phyloP scores from a whole-genome alignment of 495 filamentous ascomycete genomes.

The Xylaria scruposa region DNA sequence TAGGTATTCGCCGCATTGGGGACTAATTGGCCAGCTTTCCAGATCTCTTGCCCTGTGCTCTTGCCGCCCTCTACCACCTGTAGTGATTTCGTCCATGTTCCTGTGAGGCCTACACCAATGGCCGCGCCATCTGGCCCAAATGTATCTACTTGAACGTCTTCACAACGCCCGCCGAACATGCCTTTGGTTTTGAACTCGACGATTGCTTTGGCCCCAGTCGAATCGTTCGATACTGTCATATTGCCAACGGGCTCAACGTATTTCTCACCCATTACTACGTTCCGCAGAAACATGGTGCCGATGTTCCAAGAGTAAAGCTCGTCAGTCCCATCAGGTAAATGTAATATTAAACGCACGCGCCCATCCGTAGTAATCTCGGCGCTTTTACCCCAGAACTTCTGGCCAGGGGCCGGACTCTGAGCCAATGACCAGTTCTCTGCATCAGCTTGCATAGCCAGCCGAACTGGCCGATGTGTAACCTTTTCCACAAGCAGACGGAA shows the following conservation, averaged over 20 bases:
- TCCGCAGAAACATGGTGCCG: slow-evolving; percentile 88
- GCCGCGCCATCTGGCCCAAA: slow-evolving; percentile 68
- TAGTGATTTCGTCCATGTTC: slow-evolving; percentile 84
- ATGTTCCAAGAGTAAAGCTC: slow-evolving; percentile 85
- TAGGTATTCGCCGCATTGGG: slow-evolving; percentile 78
- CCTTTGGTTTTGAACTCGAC: slow-evolving; percentile 90
- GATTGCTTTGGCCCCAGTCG: slow-evolving; percentile 76
- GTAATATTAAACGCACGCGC: slow-evolving; percentile 73
- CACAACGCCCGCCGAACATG: slow-evolving; percentile 94
- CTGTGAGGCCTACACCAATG: slow-evolving; percentile 67
- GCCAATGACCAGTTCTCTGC: slow-evolving; percentile 80
- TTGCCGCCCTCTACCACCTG: slow-evolving; percentile 65
- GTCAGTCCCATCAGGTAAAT: slow-evolving; percentile 64
- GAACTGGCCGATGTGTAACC: slow-evolving; percentile 88
- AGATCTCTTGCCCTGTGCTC: slow-evolving; percentile 67
- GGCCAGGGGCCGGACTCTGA: slow-evolving; percentile 84
- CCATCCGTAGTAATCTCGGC: slow-evolving; percentile 93
- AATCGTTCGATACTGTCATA: slow-evolving; percentile 82
- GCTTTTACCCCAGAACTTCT: slow-evolving; percentile 99
- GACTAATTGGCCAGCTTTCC: slow-evolving; percentile 78
- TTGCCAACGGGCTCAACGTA: slow-evolving; percentile 94
- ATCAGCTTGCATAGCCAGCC: slow-evolving; percentile 92
- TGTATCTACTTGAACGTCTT: slow-evolving; percentile 81
- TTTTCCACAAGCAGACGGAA: slow-evolving; percentile 94
- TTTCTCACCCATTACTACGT: slow-evolving; percentile 97